Evolutionary conservation across 148 eudicot species (phyloP), one percentile per base, ranked within the genome.

Genomic region (Cornus kousa): DNA sequence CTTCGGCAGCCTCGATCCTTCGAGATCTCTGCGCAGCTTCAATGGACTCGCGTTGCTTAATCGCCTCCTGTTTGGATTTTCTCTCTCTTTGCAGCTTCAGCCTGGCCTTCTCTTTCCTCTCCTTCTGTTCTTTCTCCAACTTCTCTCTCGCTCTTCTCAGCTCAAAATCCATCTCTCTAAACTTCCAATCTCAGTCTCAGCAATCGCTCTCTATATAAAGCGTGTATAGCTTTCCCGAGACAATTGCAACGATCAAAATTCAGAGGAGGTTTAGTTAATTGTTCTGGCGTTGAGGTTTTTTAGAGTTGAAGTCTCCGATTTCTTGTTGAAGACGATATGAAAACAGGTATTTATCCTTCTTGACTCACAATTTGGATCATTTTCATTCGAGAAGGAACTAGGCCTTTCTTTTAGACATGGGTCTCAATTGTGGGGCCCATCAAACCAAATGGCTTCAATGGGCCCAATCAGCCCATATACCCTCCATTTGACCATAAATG

Each of bases 81-180:
- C 74, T 94, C 71, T 94, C 98, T 72, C 90, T 83, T 37, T 86
- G 85, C 19, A 88, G 75, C 81, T 84, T 90, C 80, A 82, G 48
- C 70, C 79, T 94, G 0, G 98, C 98, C 73, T 50, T 85, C 23
- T 91, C 87, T 79, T 87, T 92, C 80, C 98, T 85, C 81, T 94
- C 95, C 62, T 46, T 89, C 74, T 94, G 98, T 72, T 94, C 98
- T 59, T 68, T 91, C 85, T 90, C 92, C 53, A 94, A 83, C 90
- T 94, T 94, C 88, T 94, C 92, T 74, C 94, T 87, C 35, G 97
- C 98, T 80, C 92, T 91, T 68, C 98, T 83, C 72, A 94, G 83
- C 82, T 94, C 98, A 62, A 87, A 94, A 87, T 94, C 97, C 98
- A 94, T 94, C 68, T 37, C 50, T 86, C 39, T 50, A 19, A 60